Evolutionary conservation across 371 early-diverging fungal species (phyloP), one percentile per base, ranked within the genome.

Genomic region (Mucor sp.): DNA sequence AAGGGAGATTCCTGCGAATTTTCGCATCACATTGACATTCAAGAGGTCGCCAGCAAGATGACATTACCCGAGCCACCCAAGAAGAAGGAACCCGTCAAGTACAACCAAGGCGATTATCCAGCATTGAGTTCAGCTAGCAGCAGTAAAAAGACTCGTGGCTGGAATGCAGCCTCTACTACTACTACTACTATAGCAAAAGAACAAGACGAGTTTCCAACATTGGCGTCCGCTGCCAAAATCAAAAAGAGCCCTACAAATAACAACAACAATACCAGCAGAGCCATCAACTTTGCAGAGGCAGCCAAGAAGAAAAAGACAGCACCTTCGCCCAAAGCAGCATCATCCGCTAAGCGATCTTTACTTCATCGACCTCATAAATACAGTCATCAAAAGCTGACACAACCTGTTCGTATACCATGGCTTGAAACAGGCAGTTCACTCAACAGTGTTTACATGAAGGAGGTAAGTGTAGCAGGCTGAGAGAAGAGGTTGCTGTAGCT

Each of bases 1-100:
- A 90, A 91, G 69, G 93, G 91, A 5, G 83, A 86, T 8, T 66
- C 74, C 6, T 93, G 93, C 71, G 87, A 86, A 70, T 93, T 93
- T 71, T 82, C 81, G 21, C 89, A 87, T 55, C 60, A 70, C 30
- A 73, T 88, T 53, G 86, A 87, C 60, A 78, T 78, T 4, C 71
- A 75, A 56, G 76, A 80, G 47, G 74, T 79, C 12, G 81, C 77
- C 5, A 72, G 61, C 50, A 83, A 81, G 47, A 74, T 78, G 30
- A 48, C 58, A 0, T 61, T 35, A 23, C 65, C 68, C 23, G 67
- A 61, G 6, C 25, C 27, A 44, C 39, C 60, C 23, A 32, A 62
- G 58, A 28, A 67, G 39, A 28, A 32, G 12, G 44, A 61, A 14
- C 23, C 53, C 2, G 14, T 37, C n/a, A 57, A 44, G 1, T 64